phyloP scores from a whole-genome alignment of 1,284 basidiomycete genomes.

The Peniophora sp. region DNA sequence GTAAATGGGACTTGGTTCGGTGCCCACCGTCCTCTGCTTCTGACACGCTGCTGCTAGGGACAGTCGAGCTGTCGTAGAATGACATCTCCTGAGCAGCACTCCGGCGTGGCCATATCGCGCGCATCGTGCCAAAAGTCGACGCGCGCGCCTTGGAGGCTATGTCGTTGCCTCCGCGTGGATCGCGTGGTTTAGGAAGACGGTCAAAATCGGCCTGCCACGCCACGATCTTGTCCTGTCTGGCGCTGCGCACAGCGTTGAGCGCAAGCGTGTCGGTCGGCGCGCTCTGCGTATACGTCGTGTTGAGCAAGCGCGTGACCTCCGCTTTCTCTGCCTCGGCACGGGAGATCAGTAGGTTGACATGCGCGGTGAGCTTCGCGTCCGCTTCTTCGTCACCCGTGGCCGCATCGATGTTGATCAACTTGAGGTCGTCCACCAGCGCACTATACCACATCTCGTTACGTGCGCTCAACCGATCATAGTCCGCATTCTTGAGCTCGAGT shows the following conservation, averaged over 20 bases:
- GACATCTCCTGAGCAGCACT: conserved; percentile 29
- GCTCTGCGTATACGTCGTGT: conserved; percentile 76
- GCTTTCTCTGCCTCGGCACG: conserved; percentile 70
- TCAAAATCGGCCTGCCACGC: conserved; percentile 91
- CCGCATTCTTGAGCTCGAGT: conserved; percentile 83
- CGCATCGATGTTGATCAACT: conserved; percentile 68
- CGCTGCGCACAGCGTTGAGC: conserved; percentile 81
- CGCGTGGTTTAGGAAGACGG: conserved; percentile 55
- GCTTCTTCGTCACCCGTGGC: conserved; percentile 66
- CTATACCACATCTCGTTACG: conserved; percentile 71
- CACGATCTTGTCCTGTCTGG: conserved; percentile 92
- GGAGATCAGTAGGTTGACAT: conserved; percentile 61
- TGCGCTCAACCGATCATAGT: conserved; percentile 73
- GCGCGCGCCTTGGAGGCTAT: conserved; percentile 23
- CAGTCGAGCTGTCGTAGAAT: conserved; percentile 40
- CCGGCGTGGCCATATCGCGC: conserved; percentile 61
- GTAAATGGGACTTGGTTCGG: conserved; percentile 25
- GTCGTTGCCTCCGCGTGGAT: conserved; percentile 37
- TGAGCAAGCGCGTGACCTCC: conserved; percentile 72
- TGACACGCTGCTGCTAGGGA: conserved; percentile 62
- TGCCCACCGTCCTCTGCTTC: conserved; percentile 64
- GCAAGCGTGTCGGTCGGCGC: conserved; percentile 80
- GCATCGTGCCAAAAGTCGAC: conserved; percentile 61
- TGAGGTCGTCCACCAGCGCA: conserved; percentile 65
- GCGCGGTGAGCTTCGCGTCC: conserved; percentile 49